These are phyloP conservation scores for Mimosa bimucronata DNA, from an alignment of 306 rosid genomes.

Conservation along the genomic window DNA sequence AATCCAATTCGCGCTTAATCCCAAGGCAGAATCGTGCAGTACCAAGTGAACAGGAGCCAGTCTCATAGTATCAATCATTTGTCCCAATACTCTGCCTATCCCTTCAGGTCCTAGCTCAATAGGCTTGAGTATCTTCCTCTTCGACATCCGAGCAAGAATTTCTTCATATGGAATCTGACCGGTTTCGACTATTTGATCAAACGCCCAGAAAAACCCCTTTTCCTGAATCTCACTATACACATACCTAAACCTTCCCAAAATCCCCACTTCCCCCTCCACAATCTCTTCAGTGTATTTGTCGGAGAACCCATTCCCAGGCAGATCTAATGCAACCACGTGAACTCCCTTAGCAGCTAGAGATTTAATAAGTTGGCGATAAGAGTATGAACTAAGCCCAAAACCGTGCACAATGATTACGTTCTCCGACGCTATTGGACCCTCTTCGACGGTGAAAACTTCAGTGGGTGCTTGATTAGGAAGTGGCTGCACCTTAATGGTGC, in stretches of 20 bases:
- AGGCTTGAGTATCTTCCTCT: slow-evolving; percentile 60
- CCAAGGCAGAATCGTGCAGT: slow-evolving; percentile 82
- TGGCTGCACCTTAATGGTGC: slow-evolving; percentile 71
- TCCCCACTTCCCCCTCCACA: slow-evolving; percentile 54
- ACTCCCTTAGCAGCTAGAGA: slow-evolving; percentile 58
- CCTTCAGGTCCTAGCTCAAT: slow-evolving; percentile 70
- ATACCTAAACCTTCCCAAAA: slow-evolving; percentile 71
- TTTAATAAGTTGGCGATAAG: slow-evolving; percentile 57
- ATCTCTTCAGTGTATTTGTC: slow-evolving; percentile 62
- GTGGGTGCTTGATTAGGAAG: slow-evolving; percentile 55
- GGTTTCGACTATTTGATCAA: slow-evolving; percentile 87
- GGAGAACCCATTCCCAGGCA: slow-evolving; percentile 90
- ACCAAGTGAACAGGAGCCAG: slow-evolving; percentile 88
- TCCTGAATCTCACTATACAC: slow-evolving; percentile 74
- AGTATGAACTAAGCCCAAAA: slow-evolving; percentile 69
- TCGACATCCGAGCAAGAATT: slow-evolving; percentile 51
- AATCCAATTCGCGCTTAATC: slow-evolving; percentile 70
- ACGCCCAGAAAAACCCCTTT: slow-evolving; percentile 91
- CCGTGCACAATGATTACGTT: slow-evolving; percentile 74
- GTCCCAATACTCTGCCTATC: slow-evolving; percentile 74
- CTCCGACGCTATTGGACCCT: slow-evolving; percentile 50
- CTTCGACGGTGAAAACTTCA: slow-evolving; percentile 64
- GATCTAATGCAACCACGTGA: slow-evolving; percentile 62
- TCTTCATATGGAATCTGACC: slow-evolving; percentile 95
- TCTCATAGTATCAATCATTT: slow-evolving; percentile 63